Conservation (phyloP, 495 filamentous ascomycete genomes). For the Penicillium steckii region DNA sequence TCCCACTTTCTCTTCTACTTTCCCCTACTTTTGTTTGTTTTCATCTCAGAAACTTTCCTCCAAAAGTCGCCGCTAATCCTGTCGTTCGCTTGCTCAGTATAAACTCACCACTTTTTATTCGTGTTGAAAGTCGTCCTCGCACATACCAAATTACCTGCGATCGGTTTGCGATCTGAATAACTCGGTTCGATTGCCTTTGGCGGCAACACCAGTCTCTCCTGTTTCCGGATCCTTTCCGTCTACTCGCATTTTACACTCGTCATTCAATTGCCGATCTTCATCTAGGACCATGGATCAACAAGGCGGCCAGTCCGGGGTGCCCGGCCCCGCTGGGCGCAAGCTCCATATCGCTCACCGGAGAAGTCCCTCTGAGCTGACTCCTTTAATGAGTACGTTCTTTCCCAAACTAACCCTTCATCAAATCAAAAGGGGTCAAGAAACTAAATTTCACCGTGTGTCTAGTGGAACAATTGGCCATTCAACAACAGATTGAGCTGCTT, state of each 20-base stretch:
- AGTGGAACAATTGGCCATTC: slow-evolving; percentile 99
- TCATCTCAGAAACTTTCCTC: slow-evolving; percentile 6
- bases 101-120: slow-evolving; percentile 19
- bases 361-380: slow-evolving; percentile 96
- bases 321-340: slow-evolving; percentile 82
- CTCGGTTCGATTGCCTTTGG: slow-evolving; percentile 25
- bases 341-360: slow-evolving; percentile 96
- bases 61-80: slow-evolving; percentile 30
- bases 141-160: slow-evolving; percentile 23
- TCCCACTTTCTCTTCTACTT: slow-evolving; percentile 10
- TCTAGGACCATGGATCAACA: slow-evolving; percentile 75
- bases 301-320: slow-evolving; percentile 69
- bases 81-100: slow-evolving; percentile 29
- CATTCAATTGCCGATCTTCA: slow-evolving; percentile 19
- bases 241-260: slow-evolving; percentile 21
- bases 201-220: slow-evolving; percentile 25
- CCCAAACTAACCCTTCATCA: slow-evolving; percentile 13
- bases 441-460: slow-evolving; percentile 8
- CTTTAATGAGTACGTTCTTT: slow-evolving; percentile 90
- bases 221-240: slow-evolving; percentile 15
- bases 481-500: slow-evolving; percentile 96
- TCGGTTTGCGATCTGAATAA: slow-evolving; percentile 28
- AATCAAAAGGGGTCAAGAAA: neutral
- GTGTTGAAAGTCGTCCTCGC: slow-evolving; percentile 21
- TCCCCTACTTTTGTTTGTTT: neutral